A percentile compares a stretch with the other conserved stretches of the same genome.
phyloP scores from a whole-genome alignment of 2,329 filamentous ascomycete genomes.

The Alternaria ventricosa region DNA sequence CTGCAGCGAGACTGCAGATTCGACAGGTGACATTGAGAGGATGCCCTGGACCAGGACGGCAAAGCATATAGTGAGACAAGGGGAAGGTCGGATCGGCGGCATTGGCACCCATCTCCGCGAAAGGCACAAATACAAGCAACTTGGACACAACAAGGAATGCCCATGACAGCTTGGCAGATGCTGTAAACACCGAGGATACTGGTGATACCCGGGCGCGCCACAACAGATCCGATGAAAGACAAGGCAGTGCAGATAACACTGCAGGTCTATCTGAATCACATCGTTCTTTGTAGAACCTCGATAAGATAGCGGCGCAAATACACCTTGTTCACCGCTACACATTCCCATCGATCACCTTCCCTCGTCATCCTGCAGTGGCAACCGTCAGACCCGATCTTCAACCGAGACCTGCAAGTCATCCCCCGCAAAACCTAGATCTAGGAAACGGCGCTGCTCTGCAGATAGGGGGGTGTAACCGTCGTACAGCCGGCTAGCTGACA shows the following conservation, averaged over 20 bases:
- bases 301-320: neutral
- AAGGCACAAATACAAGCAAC: constrained; percentile 3
- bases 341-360: neutral
- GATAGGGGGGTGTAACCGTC: neutral
- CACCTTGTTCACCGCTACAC: neutral
- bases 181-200: neutral
- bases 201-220: neutral
- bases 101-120: neutral
- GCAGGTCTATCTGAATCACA: neutral
- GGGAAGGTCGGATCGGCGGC: constrained; percentile 8
- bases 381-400: neutral
- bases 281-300: neutral
- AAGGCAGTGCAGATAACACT: neutral
- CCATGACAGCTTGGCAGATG: constrained; percentile 29
- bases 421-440: neutral
- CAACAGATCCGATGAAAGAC: neutral
- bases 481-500: constrained; percentile 12
- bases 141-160: constrained; percentile 20
- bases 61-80: constrained; percentile 7
- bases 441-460: neutral
- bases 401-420: neutral
- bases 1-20: constrained; percentile 18
- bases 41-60: constrained; percentile 8
- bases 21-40: constrained; percentile 37
- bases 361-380: neutral